Evolutionary conservation across 441 rosid species (phyloP).

Genomic region (Mallotus repandus): DNA sequence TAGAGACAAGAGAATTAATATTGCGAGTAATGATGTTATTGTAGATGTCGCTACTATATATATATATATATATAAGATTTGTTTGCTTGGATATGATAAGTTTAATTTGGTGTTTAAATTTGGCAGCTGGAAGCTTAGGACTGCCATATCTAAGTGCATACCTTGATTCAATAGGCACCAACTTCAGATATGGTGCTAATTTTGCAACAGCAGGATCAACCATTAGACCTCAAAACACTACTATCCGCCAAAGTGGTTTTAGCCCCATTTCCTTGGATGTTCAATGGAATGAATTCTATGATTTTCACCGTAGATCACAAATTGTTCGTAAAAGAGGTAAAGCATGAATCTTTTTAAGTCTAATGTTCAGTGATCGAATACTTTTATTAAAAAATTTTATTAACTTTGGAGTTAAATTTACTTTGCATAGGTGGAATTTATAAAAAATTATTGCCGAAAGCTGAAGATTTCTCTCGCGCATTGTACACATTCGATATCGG

Average conservation of each 20-base stretch:
- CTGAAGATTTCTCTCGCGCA: conserved; percentile 48
- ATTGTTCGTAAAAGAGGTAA: conserved; percentile 40
- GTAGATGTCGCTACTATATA: too few relatives aligned
- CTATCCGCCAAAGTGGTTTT: conserved; percentile 55
- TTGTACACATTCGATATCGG: conserved; percentile 84
- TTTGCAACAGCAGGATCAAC: conserved; percentile 83
- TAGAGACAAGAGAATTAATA: too few relatives aligned
- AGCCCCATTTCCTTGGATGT: conserved; percentile 71
- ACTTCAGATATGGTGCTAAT: conserved; percentile 67
- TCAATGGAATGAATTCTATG: conserved; percentile 51
- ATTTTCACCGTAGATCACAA: conserved; percentile 61
- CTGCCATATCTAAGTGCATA: conserved; percentile 62
- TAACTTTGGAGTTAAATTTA: too few relatives aligned
- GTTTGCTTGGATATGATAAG: too few relatives aligned
- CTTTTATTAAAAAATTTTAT: too few relatives aligned
- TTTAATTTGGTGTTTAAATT: background rate
- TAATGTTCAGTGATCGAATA: background rate
- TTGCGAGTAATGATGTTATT: too few relatives aligned
- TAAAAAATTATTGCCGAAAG: conserved; percentile 42
- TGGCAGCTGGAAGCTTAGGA: conserved; percentile 50
- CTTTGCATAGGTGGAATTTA: conserved; percentile 37
- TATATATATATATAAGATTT: too few relatives aligned
- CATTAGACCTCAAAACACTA: conserved; percentile 60
- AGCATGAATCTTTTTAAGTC: background rate
- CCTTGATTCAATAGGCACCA: conserved; percentile 64